Conservation (phyloP, 257 asterid genomes). For the Solanum peruvianum region DNA sequence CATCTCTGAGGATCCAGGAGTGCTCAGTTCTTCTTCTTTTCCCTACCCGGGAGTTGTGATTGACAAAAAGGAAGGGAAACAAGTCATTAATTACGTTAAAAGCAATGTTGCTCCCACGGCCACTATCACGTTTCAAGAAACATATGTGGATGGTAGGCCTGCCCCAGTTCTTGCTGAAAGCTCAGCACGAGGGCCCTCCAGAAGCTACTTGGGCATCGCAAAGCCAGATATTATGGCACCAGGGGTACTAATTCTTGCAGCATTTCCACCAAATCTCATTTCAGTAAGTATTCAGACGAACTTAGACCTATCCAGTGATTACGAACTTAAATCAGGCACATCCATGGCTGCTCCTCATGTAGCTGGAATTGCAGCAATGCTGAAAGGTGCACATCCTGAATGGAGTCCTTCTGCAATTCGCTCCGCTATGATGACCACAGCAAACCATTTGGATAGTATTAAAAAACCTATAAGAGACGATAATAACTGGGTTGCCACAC, state of each 20-base stretch:
- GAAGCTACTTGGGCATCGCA: neutral
- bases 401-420: constrained; percentile 5
- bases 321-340: neutral
- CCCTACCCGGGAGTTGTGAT: neutral
- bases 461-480: neutral
- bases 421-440: constrained; percentile 14
- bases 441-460: neutral
- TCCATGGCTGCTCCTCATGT: neutral
- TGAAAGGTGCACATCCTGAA: neutral
- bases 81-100: neutral
- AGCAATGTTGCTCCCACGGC: neutral
- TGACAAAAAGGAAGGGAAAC: neutral
- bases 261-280: neutral
- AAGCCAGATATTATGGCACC: neutral
- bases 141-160: neutral
- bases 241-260: neutral
- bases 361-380: neutral
- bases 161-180: neutral
- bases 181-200: neutral
- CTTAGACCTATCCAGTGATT: neutral
- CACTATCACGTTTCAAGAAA: neutral
- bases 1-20: neutral
- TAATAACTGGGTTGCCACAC: neutral
- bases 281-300: neutral
- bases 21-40: neutral